Base-by-base conservation (phyloP, 495 filamentous ascomycete species). In the Jackrogersella multiformis region DNA sequence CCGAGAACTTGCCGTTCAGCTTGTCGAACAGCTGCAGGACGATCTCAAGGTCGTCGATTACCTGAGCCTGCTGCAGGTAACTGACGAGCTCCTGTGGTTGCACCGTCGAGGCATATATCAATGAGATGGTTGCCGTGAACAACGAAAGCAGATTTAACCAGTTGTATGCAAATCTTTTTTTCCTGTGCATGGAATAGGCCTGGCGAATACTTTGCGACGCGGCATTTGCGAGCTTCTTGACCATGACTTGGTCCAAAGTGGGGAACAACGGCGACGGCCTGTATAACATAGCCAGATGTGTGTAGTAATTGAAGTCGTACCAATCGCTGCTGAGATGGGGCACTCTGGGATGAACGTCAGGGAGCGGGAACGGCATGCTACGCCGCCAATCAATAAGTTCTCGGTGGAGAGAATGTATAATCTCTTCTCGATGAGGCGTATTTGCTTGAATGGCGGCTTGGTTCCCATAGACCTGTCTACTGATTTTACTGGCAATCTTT, bases 291-390 rank as follows among this genome's bases (percentile, higher is more conserved):
- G 69, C 71, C 18, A 77, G 51, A 36, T 80, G 78, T 16, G 66
- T 73, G 28, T 80, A 80, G 58, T 77, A 80, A 52, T 80, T 80
- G 2, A 77, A 68, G 42, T 80, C 77, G 45, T 76, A 80, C 78
- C 78, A 80, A 61, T 70, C 78, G 1, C 69, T 78, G 26, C 63
- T 70, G 2, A 80, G 60, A 67, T 79, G 78, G 13, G 78, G 78
- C 2, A 80, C 77, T 23, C 71, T 70, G 1, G 73, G 71, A 20
- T 77, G 63, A 20, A 76, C 36, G 28, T 78, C 75, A 0, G 77
- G 78, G 6, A 80, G 61, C 13, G 78, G 78, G 52, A 80, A 80
- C 7, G 78, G 78, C 76, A 79, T 80, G 58, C 49, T 73, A 1
- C 77, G 77, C 9, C 78, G 71, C 78, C 78, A 79, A 35, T 75